phyloP scores from a whole-genome alignment of 148 eudicot species.

The Persicaria tinctoria region DNA sequence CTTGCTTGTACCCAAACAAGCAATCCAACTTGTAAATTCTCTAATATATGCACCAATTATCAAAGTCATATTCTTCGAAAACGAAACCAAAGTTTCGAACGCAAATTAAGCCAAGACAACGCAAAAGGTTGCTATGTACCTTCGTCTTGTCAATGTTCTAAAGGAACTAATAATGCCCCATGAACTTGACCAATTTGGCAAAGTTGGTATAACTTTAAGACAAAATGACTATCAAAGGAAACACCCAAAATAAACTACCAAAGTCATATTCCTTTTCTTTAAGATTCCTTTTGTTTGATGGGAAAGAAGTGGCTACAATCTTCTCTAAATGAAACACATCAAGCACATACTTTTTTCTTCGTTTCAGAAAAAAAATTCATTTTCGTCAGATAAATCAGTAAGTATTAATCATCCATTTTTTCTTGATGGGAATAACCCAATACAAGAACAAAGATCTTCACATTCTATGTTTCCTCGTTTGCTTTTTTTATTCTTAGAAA shows the following conservation, averaged over 20 bases:
- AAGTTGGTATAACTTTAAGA: conserved; percentile 5
- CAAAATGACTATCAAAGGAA: conserved; percentile 5
- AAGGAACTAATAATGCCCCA: conserved; percentile 7
- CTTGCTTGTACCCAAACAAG: background rate
- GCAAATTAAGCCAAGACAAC: conserved; percentile 2
- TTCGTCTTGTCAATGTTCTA: conserved; percentile 9
- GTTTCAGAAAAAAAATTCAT: background rate
- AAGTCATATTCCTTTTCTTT: background rate
- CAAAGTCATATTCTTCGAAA: background rate
- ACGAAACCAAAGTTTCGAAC: background rate
- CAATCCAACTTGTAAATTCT: background rate
- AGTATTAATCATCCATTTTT: background rate
- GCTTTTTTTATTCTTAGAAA: conserved; percentile 9
- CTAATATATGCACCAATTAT: background rate
- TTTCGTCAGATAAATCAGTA: conserved; percentile 3
- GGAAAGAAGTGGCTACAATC: background rate
- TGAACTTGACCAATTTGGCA: conserved; percentile 10
- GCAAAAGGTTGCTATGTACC: background rate
- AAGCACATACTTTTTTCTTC: background rate
- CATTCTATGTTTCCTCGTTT: conserved; percentile 11
- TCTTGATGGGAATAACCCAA: conserved; percentile 9
- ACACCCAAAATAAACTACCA: conserved; percentile 6
- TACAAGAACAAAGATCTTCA: background rate
- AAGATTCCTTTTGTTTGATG: conserved; percentile 8
- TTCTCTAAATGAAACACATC: conserved; percentile 1